Conservation (phyloP, 805 yeast genomes). For the Candida sanyiensis region DNA sequence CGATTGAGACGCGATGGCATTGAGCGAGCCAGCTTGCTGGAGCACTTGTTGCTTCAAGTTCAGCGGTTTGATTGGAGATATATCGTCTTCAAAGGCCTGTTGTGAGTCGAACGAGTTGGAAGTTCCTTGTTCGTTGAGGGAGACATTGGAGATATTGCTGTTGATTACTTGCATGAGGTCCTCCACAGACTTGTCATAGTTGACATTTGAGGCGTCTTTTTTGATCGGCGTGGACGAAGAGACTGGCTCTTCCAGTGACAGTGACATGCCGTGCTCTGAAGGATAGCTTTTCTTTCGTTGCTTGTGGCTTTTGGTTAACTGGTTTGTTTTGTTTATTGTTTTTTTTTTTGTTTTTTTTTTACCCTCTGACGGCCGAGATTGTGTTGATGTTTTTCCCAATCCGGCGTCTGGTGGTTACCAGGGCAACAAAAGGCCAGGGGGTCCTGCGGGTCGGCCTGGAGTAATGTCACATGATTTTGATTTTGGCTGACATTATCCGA, state of each 20-base stretch:
- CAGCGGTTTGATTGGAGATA: conserved; percentile 25
- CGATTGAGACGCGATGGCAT: not conserved
- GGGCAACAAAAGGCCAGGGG: too few species aligned
- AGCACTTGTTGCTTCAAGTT: conserved; percentile 17
- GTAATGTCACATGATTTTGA: too few species aligned
- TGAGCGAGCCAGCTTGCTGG: not conserved
- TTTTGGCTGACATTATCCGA: too few species aligned
- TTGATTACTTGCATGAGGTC: conserved; percentile 30
- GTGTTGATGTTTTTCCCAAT: too few species aligned
- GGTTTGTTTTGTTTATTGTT: not conserved
- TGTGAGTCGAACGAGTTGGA: conserved; percentile 6
- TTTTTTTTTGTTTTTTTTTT: too few species aligned
- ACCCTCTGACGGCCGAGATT: too few species aligned
- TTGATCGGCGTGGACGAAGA: conserved; percentile 23
- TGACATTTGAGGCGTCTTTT: conserved; percentile 7
- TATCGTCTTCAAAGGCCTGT: conserved; percentile 14
- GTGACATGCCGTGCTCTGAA: conserved; percentile 4
- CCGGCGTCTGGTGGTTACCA: too few species aligned
- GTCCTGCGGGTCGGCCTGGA: too few species aligned
- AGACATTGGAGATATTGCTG: conserved; percentile 21
- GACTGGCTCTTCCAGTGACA: conserved; percentile 6
- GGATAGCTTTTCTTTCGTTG: not conserved
- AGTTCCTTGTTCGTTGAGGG: conserved; percentile 12
- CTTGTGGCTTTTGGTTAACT: not conserved
- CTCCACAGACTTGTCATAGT: conserved; percentile 31